Percentiles rank a stretch among this genome's conserved stretches.
phyloP scores from a whole-genome alignment of 768 basidiomycete species.

The Russula lepida region DNA sequence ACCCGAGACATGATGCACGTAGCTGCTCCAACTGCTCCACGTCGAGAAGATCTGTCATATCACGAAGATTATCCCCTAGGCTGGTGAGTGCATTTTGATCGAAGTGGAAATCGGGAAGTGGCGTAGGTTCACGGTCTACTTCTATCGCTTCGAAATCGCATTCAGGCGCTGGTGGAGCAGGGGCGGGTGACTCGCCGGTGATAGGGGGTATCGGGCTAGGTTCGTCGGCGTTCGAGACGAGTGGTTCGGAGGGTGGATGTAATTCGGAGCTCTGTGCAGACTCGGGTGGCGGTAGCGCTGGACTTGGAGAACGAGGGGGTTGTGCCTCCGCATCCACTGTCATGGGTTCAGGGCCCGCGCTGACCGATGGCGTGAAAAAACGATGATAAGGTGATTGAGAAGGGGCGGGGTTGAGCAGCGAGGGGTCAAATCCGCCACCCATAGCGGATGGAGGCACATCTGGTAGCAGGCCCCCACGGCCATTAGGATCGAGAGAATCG shows the following conservation, averaged over 20 bases:
- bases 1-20: slow-evolving; percentile 70
- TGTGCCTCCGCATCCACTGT: background rate
- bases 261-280: background rate
- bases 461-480: slow-evolving; percentile 11
- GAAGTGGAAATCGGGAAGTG: slow-evolving; percentile 71
- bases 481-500: background rate
- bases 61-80: slow-evolving; percentile 43
- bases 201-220: background rate
- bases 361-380: slow-evolving; percentile 20
- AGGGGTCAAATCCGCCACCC: slow-evolving; percentile 17
- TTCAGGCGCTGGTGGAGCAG: slow-evolving; percentile 21
- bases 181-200: slow-evolving; percentile 7
- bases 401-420: slow-evolving; percentile 16
- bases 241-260: background rate
- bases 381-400: background rate
- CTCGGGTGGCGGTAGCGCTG: background rate
- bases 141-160: slow-evolving; percentile 37
- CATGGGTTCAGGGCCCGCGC: background rate
- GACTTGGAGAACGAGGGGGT: background rate
- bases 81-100: slow-evolving; percentile 40
- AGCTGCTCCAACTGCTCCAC: slow-evolving; percentile 93
- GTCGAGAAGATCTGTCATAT: slow-evolving; percentile 50
- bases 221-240: background rate
- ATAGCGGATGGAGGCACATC: slow-evolving; percentile 8
- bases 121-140: slow-evolving; percentile 55